These are phyloP conservation scores for Entamoeba invadens DNA, from an alignment of 208 protist species.

Conservation along the genomic window DNA sequence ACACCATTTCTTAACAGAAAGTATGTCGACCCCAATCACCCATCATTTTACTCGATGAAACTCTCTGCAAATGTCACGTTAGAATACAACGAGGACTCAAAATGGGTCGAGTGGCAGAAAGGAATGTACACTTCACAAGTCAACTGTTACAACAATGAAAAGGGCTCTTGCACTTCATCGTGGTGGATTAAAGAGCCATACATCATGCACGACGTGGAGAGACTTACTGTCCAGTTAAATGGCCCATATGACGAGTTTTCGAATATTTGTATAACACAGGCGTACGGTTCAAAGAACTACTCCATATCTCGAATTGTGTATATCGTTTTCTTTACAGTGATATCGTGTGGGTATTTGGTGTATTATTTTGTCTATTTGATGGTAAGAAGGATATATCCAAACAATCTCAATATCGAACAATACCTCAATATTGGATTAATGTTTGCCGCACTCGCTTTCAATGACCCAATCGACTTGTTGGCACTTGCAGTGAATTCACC, in stretches of 20 bases:
- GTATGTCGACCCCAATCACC: not conserved
- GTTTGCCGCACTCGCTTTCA: not conserved
- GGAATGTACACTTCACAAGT: not conserved
- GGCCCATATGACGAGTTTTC: not conserved
- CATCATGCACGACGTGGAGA: not conserved
- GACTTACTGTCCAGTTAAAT: not conserved
- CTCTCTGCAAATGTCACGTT: not conserved
- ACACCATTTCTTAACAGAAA: not conserved
- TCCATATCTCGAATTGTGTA: not conserved
- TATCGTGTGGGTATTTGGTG: not conserved
- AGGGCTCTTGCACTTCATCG: not conserved
- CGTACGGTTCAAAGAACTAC: not conserved
- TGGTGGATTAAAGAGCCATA: not conserved
- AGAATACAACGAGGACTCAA: not conserved
- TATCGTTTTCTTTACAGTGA: not conserved
- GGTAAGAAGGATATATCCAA: not conserved
- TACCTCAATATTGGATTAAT: not conserved
- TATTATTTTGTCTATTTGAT: not conserved
- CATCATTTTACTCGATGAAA: not conserved
- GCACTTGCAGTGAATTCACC: not conserved
- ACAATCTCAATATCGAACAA: not conserved
- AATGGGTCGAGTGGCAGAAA: not conserved
- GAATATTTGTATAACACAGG: not conserved
- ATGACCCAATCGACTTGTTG: not conserved
- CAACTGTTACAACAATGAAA: not conserved